Evolutionary conservation across 768 basidiomycete species (phyloP), one percentile per base, ranked within the genome.

Genomic region (Rhodotorula toruloides): DNA sequence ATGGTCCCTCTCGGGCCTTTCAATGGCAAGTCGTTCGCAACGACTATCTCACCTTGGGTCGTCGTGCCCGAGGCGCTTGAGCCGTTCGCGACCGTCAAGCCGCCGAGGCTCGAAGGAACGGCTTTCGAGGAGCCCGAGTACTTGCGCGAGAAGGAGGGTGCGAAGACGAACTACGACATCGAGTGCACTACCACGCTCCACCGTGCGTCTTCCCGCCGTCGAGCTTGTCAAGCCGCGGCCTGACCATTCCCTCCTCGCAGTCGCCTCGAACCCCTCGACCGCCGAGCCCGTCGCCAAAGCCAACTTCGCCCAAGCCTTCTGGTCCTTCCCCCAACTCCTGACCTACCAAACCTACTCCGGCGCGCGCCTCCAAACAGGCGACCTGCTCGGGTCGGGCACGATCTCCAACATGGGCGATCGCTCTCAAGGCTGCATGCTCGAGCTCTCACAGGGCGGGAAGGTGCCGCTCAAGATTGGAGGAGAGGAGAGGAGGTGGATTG

Each of bases 331-430:
- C 25, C 71, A 73, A 49, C 57, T 73, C 34, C 43, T 73, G 19
- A 64, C 70, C 12, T 64, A 72, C 54, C 72, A 73, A 19, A 65
- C 72, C 48, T 47, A 54, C 44, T 62, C 63, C 19, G 72, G 72
- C 32, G 61, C 63, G 34, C 58, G 58, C 34, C 43, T 72, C 54
- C 36, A 49, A 12, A 54, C 67, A 4, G 71, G 71, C 17, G 72
- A 73, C 70, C 58, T 73, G 27, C 72, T 73, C 12, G 71, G 71
- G 19, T 73, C 72, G 11, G 72, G 72, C 40, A 73, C 72, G 16
- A 65, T 72, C 54, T 69, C 70, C 14, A 68, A 63, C 37, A n/a
- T 58, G 12, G 47, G 47, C 13, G 44, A 47, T 16, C 32, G 42
- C 42, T 32, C 40, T 12, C 55, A 66, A 3, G 72, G 67, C 1